Conservation (phyloP, 1,139 yeast genomes). For the Suzukiozyma palmioleophila region DNA sequence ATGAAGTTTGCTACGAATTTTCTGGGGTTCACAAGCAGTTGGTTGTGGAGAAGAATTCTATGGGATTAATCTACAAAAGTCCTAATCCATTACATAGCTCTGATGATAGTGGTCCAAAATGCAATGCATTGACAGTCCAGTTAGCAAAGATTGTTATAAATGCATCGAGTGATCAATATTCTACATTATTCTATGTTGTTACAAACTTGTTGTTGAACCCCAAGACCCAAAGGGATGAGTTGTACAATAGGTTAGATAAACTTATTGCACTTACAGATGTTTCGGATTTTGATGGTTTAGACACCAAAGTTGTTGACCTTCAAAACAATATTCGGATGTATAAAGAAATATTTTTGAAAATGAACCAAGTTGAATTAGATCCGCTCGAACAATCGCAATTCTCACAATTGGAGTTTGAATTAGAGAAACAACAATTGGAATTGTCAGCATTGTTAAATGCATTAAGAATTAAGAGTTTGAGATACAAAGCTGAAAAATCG, state of each 20-base stretch:
- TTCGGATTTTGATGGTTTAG: constrained; percentile 55
- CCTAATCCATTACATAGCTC: constrained; percentile 58
- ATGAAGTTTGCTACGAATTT: constrained; percentile 72
- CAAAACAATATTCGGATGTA: constrained; percentile 52
- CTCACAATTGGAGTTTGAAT: constrained; percentile 48
- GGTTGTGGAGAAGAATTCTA: constrained; percentile 60
- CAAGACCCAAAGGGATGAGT: constrained; percentile 55
- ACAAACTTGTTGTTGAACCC: constrained; percentile 63
- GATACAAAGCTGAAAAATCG: constrained; percentile 26
- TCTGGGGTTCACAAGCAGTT: constrained; percentile 50
- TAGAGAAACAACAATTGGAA: constrained; percentile 54
- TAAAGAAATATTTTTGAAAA: constrained; percentile 41
- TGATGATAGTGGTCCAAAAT: constrained; percentile 14
- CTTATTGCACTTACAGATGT: constrained; percentile 66
- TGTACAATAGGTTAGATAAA: constrained; percentile 60
- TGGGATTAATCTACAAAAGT: constrained; percentile 56
- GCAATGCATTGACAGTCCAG: constrained; percentile 44
- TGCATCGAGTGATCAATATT: constrained; percentile 73
- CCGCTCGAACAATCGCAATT: constrained; percentile 26
- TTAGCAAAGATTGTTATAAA: constrained; percentile 66
- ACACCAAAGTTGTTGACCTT: constrained; percentile 46
- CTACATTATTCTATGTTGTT: constrained; percentile 58
- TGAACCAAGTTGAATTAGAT: constrained; percentile 26
- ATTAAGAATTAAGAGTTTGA: constrained; percentile 45
- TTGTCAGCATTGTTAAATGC: constrained; percentile 66